Base-by-base conservation (phyloP, 108 stramenopile genomes). In the Stephanodiscus minutulus region DNA sequence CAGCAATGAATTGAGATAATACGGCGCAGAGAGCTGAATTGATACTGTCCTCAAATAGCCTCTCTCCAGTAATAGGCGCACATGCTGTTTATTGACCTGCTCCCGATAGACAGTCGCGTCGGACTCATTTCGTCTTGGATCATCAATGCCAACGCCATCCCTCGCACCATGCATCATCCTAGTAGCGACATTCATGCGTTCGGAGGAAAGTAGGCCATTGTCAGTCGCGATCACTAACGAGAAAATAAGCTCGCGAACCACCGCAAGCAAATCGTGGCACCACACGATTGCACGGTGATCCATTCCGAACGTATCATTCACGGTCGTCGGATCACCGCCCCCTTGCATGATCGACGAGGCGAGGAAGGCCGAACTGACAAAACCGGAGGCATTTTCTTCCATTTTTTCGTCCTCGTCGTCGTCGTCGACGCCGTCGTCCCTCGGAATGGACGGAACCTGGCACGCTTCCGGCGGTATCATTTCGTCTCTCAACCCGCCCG, bases 261-360 rank as follows among this genome's bases (percentile, higher is more conserved):
- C 43, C 7, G 58, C 63, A 9, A 94, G 66, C 12, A 91, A 52
- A 65, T 86, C 80, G 63, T 87, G 83, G 64, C 92, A 94, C 92
- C 90, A 94, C n/a, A 88, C 88, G 57, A 91, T 90, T 9, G 88
- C 87, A 52, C 82, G 77, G 74, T 94, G 90, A 69, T 94, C 92
- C 88, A 90, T 90, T 21, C 92, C 92, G 54, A 87, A 78, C 13
- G 28, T 15, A 18, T 72, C 43, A 6, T 69, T 43, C 12, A 10
- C 13, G 12, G 47, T 27, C 10, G 18, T 18, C 15, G 46, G 6
- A 33, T 13, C 17, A 20, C 41, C 49, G 27, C 46, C 22, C 41
- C 35, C 67, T 33, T 39, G 56, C 39, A 64, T 25, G 3, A 72
- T 46, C 15, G 70, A 52, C 8, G 50, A 70, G 13, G 77, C 64